Percentiles rank a stretch among this genome's conserved stretches.
Evolutionary conservation across 1,284 basidiomycete species (phyloP).

Genomic region (Heterobasidion irregulare): DNA sequence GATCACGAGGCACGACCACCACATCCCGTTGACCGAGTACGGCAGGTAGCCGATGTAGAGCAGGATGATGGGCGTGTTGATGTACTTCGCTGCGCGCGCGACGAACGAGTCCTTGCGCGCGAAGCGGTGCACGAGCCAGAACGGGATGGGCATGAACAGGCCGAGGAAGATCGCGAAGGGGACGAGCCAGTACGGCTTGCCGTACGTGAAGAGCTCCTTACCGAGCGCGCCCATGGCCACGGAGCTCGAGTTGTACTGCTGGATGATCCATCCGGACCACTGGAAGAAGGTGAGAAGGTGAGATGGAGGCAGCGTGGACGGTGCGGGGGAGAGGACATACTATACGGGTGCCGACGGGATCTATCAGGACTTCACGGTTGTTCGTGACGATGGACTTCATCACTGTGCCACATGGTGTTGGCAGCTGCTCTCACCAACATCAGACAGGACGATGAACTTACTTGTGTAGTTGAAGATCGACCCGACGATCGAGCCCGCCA

Average conservation of each 20-base stretch:
- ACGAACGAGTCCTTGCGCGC: conserved; percentile 24
- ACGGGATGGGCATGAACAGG: conserved; percentile 38
- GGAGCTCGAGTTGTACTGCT: conserved; percentile 45
- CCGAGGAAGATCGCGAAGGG: conserved; percentile 41
- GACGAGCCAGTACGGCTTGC: conserved; percentile 42
- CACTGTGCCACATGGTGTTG: conserved; percentile 20
- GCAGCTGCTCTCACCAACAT: background rate
- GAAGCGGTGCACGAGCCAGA: conserved; percentile 37
- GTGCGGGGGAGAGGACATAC: conserved; percentile 15
- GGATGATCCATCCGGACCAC: conserved; percentile 48
- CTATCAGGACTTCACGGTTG: conserved; percentile 37
- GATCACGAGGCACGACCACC: conserved; percentile 37
- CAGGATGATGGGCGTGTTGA: conserved; percentile 41
- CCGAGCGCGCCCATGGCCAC: conserved; percentile 50
- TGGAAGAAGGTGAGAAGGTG: conserved; percentile 2
- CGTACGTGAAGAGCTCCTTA: conserved; percentile 32
- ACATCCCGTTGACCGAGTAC: conserved; percentile 48
- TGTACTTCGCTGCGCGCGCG: conserved; percentile 29
- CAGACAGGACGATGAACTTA: conserved; percentile 13
- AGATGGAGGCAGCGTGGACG: too few relatives aligned
- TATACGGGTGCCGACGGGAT: conserved; percentile 40
- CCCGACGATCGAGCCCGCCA: conserved; percentile 34
- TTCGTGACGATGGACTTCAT: conserved; percentile 40
- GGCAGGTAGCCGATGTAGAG: conserved; percentile 47
- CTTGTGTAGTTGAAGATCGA: conserved; percentile 46